Conservation (phyloP, 202 grass and related monocot genomes). For the Bolboschoenoplectus hybrid region DNA sequence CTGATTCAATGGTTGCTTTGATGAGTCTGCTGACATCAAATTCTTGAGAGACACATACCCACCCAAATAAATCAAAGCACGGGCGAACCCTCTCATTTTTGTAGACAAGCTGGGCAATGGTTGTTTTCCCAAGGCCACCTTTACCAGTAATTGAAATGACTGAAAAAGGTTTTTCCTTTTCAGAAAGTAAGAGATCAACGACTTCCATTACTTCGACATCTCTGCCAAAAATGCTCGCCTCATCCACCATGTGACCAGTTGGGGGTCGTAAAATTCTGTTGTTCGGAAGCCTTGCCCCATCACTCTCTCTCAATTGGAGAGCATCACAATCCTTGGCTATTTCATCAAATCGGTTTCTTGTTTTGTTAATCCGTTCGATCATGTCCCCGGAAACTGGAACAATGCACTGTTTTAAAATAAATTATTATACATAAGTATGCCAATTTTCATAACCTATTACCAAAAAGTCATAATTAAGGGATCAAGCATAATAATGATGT, state of each 20-base stretch:
- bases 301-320: not conserved
- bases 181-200: not conserved
- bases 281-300: not conserved
- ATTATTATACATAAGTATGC: not conserved
- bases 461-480: not conserved
- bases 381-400: constrained; percentile 25
- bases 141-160: constrained; percentile 48
- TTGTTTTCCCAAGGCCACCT: constrained; percentile 57
- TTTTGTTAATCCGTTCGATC: not conserved
- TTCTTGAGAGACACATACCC: constrained; percentile 46
- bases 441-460: not conserved
- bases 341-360: constrained; percentile 29
- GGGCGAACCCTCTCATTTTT: constrained; percentile 17
- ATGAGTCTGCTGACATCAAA: constrained; percentile 40
- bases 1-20: constrained; percentile 29
- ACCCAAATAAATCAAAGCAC: constrained; percentile 39
- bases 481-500: too few relatives aligned
- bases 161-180: not conserved
- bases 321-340: not conserved
- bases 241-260: constrained; percentile 36
- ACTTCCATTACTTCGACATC: constrained; percentile 12
- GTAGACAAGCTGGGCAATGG: constrained; percentile 51
- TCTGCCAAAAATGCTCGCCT: constrained; percentile 41
- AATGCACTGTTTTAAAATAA: not conserved
- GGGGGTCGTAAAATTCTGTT: not conserved